Base-by-base conservation (phyloP, 331 rosid genomes). In the Quercus phellos region DNA sequence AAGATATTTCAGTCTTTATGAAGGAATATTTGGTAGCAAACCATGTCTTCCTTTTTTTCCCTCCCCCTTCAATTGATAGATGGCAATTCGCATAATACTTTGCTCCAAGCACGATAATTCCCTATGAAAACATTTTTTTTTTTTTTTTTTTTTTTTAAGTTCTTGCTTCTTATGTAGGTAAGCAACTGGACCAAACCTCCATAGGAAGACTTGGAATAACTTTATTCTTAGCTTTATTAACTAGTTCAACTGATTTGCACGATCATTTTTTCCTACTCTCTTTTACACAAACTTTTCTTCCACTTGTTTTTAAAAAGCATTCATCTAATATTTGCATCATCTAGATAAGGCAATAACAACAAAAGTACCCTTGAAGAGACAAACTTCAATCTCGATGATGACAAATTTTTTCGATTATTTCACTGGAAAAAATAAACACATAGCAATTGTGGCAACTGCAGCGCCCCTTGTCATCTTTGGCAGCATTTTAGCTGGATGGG, bases 341-440 rank as follows among this genome's bases (percentile, higher is more conserved):
- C 53, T 46, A 46, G 53, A 46, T 3, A 46, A 46, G 53, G 53
- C 53, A 46, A 46, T 10, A 46, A 46, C 5, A 46, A 46, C 5
- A 3, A 46, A 12, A 46, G 53, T 46, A 46, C 53, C 53, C 4
- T 3, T 4, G 4, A 27, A 18, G 24, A 32, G 71, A 13, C 53
- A 66, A 18, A 34, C 19, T 66, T 66, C 35, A 5, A 66, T 18
- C 13, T 73, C 42, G 5, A 60, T 38, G 70, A n/a, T 80, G 73
- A 21, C 3, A 4, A 76, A 66, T 13, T 66, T 76, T 2, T 54
- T 61, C 24, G 17, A 35, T 21, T 76, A 30, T 29, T 11, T 79
- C 8, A 54, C 2, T 24, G 76, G 69, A 71, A 78, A 70, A 73
- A 74, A 83, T 35, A 72, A 56, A 19, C 61, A 70, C 32, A 91